These are phyloP conservation scores for Sphaerulina musiva DNA, from an alignment of 2,329 filamentous ascomycete genomes.

Conservation along the genomic window DNA sequence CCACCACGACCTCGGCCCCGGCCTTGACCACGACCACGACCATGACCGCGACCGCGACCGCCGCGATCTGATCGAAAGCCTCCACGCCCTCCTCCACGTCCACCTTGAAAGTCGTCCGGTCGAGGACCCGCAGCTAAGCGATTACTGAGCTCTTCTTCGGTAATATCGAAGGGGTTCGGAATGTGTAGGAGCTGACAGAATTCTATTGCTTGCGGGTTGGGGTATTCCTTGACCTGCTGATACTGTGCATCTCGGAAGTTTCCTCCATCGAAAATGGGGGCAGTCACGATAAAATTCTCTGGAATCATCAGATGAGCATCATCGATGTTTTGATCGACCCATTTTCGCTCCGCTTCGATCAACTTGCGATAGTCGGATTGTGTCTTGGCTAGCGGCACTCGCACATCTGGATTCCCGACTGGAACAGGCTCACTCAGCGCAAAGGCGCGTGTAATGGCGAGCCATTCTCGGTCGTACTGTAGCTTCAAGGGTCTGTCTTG, in stretches of 20 bases:
- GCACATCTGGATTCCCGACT: conserved; percentile 54
- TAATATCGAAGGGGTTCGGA: conserved; percentile 66
- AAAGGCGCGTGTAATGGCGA: conserved; percentile 84
- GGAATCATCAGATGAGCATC: conserved; percentile 57
- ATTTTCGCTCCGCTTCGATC: conserved; percentile 65
- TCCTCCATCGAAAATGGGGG: conserved; percentile 57
- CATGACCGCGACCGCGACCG: conserved; percentile 18
- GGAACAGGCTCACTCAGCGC: conserved; percentile 51
- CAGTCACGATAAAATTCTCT: conserved; percentile 69
- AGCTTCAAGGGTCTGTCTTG: conserved; percentile 51
- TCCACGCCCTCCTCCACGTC: conserved; percentile 22
- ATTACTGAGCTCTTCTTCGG: conserved; percentile 60
- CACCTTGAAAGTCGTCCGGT: conserved; percentile 29
- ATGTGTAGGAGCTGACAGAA: conserved; percentile 78
- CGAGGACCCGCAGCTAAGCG: conserved; percentile 55
- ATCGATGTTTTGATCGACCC: conserved; percentile 69
- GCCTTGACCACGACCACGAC: conserved; percentile 15
- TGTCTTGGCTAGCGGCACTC: conserved; percentile 51
- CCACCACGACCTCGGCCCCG: conserved; percentile 13
- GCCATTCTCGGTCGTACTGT: conserved; percentile 88
- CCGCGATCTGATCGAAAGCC: conserved; percentile 24
- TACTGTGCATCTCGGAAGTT: conserved; percentile 27
- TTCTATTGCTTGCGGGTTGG: conserved; percentile 73
- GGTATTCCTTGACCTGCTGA: conserved; percentile 57
- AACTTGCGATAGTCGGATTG: conserved; percentile 42